These are phyloP conservation scores for Pycnococcus provasolii DNA, from an alignment of 139 green algal genomes.

Conservation along the genomic window DNA sequence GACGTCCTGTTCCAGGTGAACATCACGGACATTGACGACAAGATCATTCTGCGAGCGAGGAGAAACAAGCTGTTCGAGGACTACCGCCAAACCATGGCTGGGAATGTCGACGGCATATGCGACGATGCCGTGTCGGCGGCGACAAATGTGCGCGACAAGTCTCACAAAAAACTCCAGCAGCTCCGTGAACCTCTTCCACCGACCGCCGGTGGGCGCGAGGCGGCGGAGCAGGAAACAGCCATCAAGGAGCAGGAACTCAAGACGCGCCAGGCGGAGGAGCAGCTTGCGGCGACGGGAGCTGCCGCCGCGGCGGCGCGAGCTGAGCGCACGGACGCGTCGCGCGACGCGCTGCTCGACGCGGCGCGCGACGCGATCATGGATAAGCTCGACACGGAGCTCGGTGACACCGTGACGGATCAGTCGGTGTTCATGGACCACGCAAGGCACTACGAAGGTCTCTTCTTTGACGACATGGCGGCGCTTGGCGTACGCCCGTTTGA, in stretches of 20 bases:
- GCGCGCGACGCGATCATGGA: conserved; percentile 62
- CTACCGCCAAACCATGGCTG: conserved; percentile 36
- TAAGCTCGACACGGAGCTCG: conserved; percentile 57
- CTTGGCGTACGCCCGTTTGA: conserved; percentile 65
- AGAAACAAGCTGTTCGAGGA: conserved; percentile 70
- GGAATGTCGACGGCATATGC: not conserved
- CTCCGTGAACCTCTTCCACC: no score
- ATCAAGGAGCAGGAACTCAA: not conserved
- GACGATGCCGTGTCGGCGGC: no score
- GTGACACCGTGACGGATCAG: conserved; percentile 56
- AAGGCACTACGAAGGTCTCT: conserved; percentile 73
- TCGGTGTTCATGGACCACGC: conserved; percentile 77
- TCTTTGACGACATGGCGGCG: conserved; percentile 80
- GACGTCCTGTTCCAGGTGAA: conserved; percentile 90
- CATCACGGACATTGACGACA: conserved; percentile 99
- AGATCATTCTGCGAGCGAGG: conserved; percentile 90
- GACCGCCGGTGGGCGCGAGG: no score
- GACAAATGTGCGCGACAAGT: no score
- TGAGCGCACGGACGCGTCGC: no score
- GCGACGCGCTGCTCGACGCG: not conserved
- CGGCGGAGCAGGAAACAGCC: no score
- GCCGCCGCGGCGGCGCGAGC: no score
- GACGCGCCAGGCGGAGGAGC: not conserved
- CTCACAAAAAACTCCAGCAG: no score
- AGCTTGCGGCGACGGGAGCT: not conserved